Conservation (phyloP, 2,329 filamentous ascomycete genomes). For the Ilyonectria robusta region DNA sequence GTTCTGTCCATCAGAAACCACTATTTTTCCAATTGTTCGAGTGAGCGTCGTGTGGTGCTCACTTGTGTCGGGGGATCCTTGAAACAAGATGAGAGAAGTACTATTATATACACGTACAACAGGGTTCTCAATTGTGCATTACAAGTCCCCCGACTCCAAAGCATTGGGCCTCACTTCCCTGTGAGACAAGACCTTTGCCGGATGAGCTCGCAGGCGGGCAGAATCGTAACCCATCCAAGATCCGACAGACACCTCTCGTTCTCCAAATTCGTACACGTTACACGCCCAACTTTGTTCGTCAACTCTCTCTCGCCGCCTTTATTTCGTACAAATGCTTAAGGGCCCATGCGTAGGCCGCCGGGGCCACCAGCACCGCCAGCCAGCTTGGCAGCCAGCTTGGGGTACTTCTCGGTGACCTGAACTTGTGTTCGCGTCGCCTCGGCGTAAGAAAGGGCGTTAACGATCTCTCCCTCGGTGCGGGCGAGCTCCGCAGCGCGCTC, state of each 20-base stretch:
- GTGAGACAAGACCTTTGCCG: slow-evolving; percentile 39
- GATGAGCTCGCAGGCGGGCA: slow-evolving; percentile 30
- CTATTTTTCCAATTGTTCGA: slow-evolving; percentile 34
- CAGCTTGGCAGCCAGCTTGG: slow-evolving; percentile 81
- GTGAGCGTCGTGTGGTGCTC: slow-evolving; percentile 29
- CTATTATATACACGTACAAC: slow-evolving; percentile 51
- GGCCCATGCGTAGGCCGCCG: slow-evolving; percentile 55
- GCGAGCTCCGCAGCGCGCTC: slow-evolving; percentile 95
- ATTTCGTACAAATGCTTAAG: slow-evolving; percentile 47
- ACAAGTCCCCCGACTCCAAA: slow-evolving; percentile 47
- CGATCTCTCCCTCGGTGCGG: slow-evolving; percentile 93
- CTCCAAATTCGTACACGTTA: slow-evolving; percentile 49
- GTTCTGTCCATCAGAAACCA: slow-evolving; percentile 29
- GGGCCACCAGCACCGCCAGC: slow-evolving; percentile 55
- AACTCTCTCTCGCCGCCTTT: slow-evolving; percentile 34
- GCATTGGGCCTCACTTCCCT: slow-evolving; percentile 45
- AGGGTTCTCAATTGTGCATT: slow-evolving; percentile 46
- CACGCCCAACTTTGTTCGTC: slow-evolving; percentile 35
- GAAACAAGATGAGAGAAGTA: slow-evolving; percentile 44
- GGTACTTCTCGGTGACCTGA: slow-evolving; percentile 90
- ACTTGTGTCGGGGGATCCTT: slow-evolving; percentile 30
- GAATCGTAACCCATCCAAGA: slow-evolving; percentile 33
- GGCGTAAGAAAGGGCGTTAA: slow-evolving; percentile 96
- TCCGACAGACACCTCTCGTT: slow-evolving; percentile 17
- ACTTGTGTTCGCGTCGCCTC: slow-evolving; percentile 97